Base-by-base conservation (phyloP, 192 early-diverging fungal species). In the Entomortierella parvispora region DNA sequence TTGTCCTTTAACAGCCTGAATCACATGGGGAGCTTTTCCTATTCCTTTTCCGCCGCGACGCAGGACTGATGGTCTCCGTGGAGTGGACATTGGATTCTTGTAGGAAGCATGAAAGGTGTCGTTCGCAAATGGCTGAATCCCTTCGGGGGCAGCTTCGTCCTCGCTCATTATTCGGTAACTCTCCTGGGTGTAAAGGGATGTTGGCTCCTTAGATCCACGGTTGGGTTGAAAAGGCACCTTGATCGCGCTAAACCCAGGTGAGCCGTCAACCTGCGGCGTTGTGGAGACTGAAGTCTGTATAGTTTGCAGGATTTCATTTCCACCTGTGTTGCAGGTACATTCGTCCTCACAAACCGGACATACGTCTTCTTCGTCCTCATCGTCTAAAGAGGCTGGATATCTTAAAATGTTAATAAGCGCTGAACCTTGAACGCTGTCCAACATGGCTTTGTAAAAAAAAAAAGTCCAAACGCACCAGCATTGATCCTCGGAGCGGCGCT, bases 301-400 rank as follows among this genome's bases (percentile, higher is more conserved):
- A 4, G 43, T 20, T 1, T 45, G 42, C 4, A 58, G 15, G 4
- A 32, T 31, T 15, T 18, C 45, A 18, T 33, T 45, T 17, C 23
- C 53, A 26, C 25, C 49, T 28, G 42, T 65, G 23, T 79, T 80
- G 58, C 86, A 87, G 0, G 86, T 87, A 46, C 86, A 87, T 40
- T 85, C 80, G 34, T 67, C 78, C 23, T 87, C 86, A 51, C 86
- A 87, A 0, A 87, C 79, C 12, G 84, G 84, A 51, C 86, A 87
- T 22, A 87, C 78, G 51, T 87, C 86, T 22, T 82, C 80, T 17
- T 86, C 85, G 0, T 65, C 85, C 22, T 83, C 83, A 10, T 84
- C 84, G 4, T 79, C 70, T 0, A 43, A 44, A 26, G 65, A 32
- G n/a, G 37, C 18, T 15, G 62, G 62, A 0, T 29, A 14, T 28